These are phyloP conservation scores for Naegleria gruberi DNA, from an alignment of 208 protist genomes.

Conservation along the genomic window DNA sequence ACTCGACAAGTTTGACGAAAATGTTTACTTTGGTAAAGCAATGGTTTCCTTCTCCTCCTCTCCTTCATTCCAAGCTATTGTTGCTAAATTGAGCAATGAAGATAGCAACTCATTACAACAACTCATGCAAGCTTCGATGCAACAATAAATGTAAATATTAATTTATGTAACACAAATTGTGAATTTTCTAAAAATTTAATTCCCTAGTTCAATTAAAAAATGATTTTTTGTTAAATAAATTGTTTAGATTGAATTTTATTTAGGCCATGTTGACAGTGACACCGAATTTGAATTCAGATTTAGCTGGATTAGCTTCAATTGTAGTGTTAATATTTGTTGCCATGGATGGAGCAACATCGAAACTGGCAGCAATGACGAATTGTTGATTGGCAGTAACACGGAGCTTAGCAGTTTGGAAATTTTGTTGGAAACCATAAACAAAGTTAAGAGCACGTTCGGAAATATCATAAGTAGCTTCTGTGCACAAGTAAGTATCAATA, in stretches of 20 bases:
- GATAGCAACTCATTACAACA: background rate
- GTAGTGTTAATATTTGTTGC: background rate
- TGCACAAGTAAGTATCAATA: background rate
- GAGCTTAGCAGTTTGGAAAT: background rate
- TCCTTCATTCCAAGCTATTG: background rate
- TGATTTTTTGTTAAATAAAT: too few species aligned
- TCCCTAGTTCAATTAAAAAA: too few species aligned
- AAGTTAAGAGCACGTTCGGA: background rate
- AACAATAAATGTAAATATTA: background rate
- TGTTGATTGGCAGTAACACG: background rate
- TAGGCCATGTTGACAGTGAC: background rate
- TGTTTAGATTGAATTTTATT: too few species aligned
- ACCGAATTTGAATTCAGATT: conserved; percentile 7
- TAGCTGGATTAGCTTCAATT: background rate
- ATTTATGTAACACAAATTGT: too few species aligned
- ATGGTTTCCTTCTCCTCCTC: background rate
- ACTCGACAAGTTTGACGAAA: background rate
- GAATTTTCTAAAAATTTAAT: too few species aligned
- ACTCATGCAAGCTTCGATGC: background rate
- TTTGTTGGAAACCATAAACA: background rate
- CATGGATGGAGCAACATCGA: background rate
- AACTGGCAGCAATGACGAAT: background rate
- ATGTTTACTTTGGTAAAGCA: background rate
- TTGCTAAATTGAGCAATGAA: background rate
- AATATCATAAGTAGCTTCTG: background rate